Conservation (phyloP, 179 eudicot species). For the Vitellaria paradoxa region DNA sequence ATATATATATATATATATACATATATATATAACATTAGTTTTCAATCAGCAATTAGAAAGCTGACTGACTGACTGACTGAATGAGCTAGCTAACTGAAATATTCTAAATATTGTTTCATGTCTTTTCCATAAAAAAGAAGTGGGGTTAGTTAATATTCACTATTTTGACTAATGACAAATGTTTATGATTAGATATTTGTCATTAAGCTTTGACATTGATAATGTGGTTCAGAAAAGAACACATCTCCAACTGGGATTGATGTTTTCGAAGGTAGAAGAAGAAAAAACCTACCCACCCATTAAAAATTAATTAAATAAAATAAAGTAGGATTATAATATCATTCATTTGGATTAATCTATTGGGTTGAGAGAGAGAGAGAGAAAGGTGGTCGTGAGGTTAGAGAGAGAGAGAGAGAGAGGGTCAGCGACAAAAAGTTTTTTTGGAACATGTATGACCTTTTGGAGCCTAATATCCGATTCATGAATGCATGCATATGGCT, state of each 20-base stretch:
- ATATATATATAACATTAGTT: neutral
- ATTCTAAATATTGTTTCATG: neutral
- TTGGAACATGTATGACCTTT: neutral
- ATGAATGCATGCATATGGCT: neutral
- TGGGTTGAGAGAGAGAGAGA: neutral
- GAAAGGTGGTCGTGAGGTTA: neutral
- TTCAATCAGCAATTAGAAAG: neutral
- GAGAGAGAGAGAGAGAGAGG: neutral
- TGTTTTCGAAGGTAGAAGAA: neutral
- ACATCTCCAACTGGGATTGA: neutral
- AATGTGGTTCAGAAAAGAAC: conserved; percentile 6
- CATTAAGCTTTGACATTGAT: neutral
- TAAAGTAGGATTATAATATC: neutral
- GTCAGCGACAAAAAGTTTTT: neutral
- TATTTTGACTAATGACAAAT: conserved; percentile 3
- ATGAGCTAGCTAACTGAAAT: neutral
- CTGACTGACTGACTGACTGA: conserved; percentile 4
- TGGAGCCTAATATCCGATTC: neutral
- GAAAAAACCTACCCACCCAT: neutral
- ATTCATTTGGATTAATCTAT: neutral
- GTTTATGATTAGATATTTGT: neutral
- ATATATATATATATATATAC: neutral
- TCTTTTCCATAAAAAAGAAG: neutral
- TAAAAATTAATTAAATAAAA: neutral
- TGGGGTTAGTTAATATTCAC: neutral